These are phyloP conservation scores for Penicillium cinerascens DNA, from an alignment of 495 filamentous ascomycete species.

Conservation along the genomic window DNA sequence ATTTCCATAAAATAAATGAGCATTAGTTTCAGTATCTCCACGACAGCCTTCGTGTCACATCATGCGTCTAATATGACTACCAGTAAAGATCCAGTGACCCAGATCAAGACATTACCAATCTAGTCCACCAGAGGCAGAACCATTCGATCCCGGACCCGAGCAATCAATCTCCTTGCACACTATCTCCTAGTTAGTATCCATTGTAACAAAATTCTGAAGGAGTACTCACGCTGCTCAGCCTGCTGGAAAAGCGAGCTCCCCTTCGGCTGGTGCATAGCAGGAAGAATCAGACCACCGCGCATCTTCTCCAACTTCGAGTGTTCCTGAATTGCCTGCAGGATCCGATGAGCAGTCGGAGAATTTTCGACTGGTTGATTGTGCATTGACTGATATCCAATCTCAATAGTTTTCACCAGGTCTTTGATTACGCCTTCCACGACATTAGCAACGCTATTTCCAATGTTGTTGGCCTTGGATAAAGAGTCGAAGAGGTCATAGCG, in stretches of 20 bases:
- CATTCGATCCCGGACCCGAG: conserved; percentile 8
- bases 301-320: conserved; percentile 31
- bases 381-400: conserved; percentile 4
- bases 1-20: too few species aligned
- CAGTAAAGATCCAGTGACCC: not conserved
- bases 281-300: conserved; percentile 22
- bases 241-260: conserved; percentile 30
- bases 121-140: conserved; percentile 3
- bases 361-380: not conserved
- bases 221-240: conserved; percentile 33
- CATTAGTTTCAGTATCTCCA: not conserved
- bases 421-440: not conserved
- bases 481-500: conserved; percentile 21
- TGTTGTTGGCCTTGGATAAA: not conserved
- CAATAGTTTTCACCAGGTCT: not conserved
- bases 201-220: not conserved
- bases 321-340: conserved; percentile 23
- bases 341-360: conserved; percentile 1
- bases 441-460: not conserved
- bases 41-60: too few species aligned
- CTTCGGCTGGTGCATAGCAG: conserved; percentile 30
- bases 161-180: conserved; percentile 40
- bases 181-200: not conserved
- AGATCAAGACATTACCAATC: conserved; percentile 14
- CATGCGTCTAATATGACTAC: too few species aligned